Evolutionary conservation across 140 eudicot genomes (phyloP), one percentile per base, ranked within the genome.

Genomic region (Artemisia princeps): DNA sequence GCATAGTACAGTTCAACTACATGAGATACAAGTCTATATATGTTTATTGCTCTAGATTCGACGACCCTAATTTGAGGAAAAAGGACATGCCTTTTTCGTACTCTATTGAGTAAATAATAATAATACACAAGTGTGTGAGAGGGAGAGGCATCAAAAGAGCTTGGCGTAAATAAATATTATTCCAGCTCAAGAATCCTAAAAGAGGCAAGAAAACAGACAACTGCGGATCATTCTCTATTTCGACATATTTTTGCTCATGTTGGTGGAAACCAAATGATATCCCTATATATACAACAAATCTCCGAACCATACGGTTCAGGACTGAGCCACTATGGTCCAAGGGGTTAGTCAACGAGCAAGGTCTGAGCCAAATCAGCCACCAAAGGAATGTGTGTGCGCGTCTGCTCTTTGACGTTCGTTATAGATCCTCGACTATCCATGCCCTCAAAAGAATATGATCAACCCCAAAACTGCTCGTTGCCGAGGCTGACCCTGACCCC

Each of bases 241-340:
- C 55, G 61, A 69, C 64, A 81, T 57, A 59, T 64, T 76, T 55
- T 67, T 37, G 72, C 77, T 69, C 76, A 48, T 37, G 44, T 37
- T 37, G 44, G 44, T 37, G 9, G 10, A 37, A 37, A 37, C 44
- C 44, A 37, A 37, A 37, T 37, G 81, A 78, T 73, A 17, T 62
- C 76, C 71, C 84, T 72, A 79, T 87, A 80, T 84, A 68, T 79
- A 87, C 87, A 87, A 81, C 84, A 74, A 69, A 72, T 71, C 77
- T 55, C 83, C 71, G 57, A 72, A 76, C 84, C 71, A 69, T 30
- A 13, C 28, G 40, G 70, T 69, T 67, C 80, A 58, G 77, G 71
- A 72, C 70, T 48, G 74, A 67, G 59, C 55, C 71, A 62, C 80
- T 69, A 69, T 30, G 65, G 65, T 67, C 71, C 56, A 79, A 57